Evolutionary conservation across 805 yeast genomes (phyloP), one percentile per base, ranked within the genome.

Genomic region (Teunomyces kruisii): DNA sequence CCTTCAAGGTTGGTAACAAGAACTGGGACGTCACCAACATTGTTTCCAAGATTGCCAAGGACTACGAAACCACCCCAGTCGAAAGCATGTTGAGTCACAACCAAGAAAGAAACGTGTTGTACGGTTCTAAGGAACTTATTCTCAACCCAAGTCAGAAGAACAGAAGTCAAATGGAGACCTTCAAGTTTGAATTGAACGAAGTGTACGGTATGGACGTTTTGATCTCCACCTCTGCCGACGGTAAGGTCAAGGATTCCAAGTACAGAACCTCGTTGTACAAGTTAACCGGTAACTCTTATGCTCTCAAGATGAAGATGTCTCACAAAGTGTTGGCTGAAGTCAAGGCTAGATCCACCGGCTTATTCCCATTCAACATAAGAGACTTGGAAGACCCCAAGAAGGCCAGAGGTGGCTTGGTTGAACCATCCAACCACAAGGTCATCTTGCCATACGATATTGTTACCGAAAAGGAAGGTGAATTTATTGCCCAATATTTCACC

Each of bases 61-160:
- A 72, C 39, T 84, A 65, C 62, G 86, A 73, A 40, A 76, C 79
- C 52, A 68, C 68, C 35, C 81, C 92, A 32, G 74, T 86, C 32
- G 89, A 86, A 69, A 85, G 87, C 54, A 86, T 85, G 91, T 78
- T 86, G 51, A 68, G 86, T 42, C 86, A 83, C 70, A 81, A 82
- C 70, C 88, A 82, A 68, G 76, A 73, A 57, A 76, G 82, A 59
- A 78, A 84, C 62, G 81, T 79, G 38, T 63, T 85, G 57, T 84
- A 83, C 55, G 92, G 91, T 46, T 80, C 84, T 56, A 84, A 86
- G 73, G 87, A 84, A 64, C 76, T 86, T 59, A 84, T 86, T 59
- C 69, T 86, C 54, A 86, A 86, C 72, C 92, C 92, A 55, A 67
- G 78, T 49, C 87, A 83, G 57, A 74, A 73, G 54, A 88, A 85